Evolutionary conservation across 1,284 basidiomycete species (phyloP).

Genomic region (Afroboletus lepidellus): DNA sequence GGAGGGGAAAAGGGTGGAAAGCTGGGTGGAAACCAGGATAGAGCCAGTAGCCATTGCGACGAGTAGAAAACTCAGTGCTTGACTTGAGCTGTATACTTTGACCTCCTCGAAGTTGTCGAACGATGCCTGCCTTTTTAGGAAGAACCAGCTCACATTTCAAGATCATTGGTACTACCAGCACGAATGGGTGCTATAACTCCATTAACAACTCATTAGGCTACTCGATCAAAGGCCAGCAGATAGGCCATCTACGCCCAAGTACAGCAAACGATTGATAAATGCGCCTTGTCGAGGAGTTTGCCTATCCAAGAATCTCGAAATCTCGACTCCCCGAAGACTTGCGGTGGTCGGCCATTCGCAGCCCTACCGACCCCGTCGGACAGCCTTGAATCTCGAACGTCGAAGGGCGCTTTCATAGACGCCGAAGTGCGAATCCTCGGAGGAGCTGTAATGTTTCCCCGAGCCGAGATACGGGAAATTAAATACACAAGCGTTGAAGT

Average conservation of each 20-base stretch:
- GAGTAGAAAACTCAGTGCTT: not conserved
- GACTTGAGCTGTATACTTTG: not conserved
- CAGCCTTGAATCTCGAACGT: constrained; percentile 8
- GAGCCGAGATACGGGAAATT: constrained; percentile 3
- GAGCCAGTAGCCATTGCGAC: constrained; percentile 40
- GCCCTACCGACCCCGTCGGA: not conserved
- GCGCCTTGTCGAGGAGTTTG: not conserved
- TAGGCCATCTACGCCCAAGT: not conserved
- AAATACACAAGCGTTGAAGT: constrained; percentile 6
- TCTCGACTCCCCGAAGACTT: not conserved
- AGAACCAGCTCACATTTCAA: not conserved
- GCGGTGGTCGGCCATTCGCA: constrained; percentile 3
- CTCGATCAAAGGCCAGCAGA: no score
- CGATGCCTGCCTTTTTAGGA: constrained; percentile 29
- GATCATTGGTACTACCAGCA: no score
- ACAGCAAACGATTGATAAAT: not conserved
- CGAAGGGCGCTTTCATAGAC: constrained; percentile 5
- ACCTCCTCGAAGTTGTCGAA: constrained; percentile 7
- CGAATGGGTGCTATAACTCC: no score
- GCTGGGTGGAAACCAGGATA: constrained; percentile 58
- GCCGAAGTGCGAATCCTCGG: constrained; percentile 17
- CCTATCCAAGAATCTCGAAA: constrained; percentile 7
- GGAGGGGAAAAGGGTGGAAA: constrained; percentile 60
- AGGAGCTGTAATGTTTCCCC: constrained; percentile 7
- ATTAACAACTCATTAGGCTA: no score